Percentiles rank a stretch among this genome's conserved stretches.
Conservation (phyloP, 805 yeast species). For the Candida vartiovaarae region DNA sequence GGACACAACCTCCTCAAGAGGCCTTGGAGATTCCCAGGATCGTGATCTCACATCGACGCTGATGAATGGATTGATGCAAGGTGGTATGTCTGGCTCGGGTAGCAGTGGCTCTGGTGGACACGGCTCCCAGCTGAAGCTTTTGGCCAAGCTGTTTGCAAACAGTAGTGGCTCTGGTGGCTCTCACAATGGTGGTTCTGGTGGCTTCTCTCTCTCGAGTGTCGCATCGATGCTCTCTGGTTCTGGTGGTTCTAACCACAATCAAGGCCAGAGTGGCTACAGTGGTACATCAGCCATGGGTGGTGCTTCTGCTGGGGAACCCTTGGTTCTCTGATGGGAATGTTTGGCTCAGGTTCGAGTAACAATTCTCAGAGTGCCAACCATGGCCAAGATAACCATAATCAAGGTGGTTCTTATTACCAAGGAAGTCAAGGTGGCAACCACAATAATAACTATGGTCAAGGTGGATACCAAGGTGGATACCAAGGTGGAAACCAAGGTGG, state of each 20-base stretch:
- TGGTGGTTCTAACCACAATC: not conserved
- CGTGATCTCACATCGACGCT: slow-evolving; percentile 17
- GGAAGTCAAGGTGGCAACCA: not conserved
- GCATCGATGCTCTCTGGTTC: slow-evolving; percentile 6
- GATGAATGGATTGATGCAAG: slow-evolving; percentile 17
- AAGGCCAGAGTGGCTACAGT: not conserved
- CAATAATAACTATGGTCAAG: slow-evolving; percentile 1
- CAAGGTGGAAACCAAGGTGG: slow-evolving; percentile 1
- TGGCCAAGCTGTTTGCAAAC: slow-evolving; percentile 8
- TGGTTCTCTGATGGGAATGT: slow-evolving; percentile 1
- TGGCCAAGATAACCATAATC: not conserved
- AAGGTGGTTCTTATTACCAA: slow-evolving; percentile 1
- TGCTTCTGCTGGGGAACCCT: not conserved
- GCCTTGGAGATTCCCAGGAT: slow-evolving; percentile 17
- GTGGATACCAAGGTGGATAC: not conserved
- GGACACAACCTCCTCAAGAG: slow-evolving; percentile 15
- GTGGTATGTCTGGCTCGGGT: slow-evolving; percentile 13
- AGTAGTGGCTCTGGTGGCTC: not conserved
- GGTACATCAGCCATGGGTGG: not conserved
- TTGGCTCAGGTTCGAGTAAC: not conserved
- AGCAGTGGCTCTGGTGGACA: slow-evolving; percentile 4
- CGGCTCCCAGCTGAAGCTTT: slow-evolving; percentile 10
- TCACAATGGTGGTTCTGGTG: slow-evolving; percentile 2
- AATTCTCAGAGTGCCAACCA: not conserved
- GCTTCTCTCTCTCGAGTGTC: slow-evolving; percentile 6